phyloP scores from a whole-genome alignment of 75 land plant species.

The Gnetum montanum region DNA sequence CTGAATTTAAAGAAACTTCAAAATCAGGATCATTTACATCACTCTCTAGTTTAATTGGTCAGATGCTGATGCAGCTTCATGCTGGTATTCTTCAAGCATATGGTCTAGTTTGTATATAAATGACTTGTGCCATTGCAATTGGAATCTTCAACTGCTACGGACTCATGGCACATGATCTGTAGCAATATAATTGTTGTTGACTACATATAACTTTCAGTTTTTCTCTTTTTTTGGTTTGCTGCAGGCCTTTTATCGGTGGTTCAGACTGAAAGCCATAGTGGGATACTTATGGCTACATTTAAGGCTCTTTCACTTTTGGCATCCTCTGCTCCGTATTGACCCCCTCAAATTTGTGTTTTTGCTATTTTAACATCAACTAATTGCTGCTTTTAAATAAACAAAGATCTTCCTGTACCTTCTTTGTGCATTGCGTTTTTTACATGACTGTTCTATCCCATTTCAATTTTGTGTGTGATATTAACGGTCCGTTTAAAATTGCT shows the following conservation, averaged over 20 bases:
- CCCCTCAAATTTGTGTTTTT: not conserved
- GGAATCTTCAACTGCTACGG: not conserved
- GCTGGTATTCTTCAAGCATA: constrained; percentile 35
- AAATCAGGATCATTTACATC: constrained; percentile 79
- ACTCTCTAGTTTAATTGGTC: constrained; percentile 83
- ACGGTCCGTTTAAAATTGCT: too few relatives aligned
- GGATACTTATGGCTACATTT: constrained; percentile 55
- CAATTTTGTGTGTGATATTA: too few relatives aligned
- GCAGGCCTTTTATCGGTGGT: constrained; percentile 68
- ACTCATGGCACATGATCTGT: not conserved
- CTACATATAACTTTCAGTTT: not conserved
- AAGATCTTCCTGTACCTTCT: not conserved
- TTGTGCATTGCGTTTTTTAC: not conserved
- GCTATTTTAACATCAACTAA: not conserved
- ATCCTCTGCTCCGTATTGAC: constrained; percentile 81
- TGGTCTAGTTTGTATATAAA: not conserved
- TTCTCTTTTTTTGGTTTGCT: constrained; percentile 2
- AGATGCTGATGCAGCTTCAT: constrained; percentile 84
- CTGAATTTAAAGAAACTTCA: constrained; percentile 71
- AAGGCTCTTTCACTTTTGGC: constrained; percentile 80
- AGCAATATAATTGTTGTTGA: not conserved
- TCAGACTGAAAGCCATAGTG: constrained; percentile 48
- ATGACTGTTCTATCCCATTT: too few relatives aligned
- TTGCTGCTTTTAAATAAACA: too few relatives aligned
- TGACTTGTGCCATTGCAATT: not conserved